Conservation (phyloP, 1,284 basidiomycete genomes). For the Heliocybe sulcata region DNA sequence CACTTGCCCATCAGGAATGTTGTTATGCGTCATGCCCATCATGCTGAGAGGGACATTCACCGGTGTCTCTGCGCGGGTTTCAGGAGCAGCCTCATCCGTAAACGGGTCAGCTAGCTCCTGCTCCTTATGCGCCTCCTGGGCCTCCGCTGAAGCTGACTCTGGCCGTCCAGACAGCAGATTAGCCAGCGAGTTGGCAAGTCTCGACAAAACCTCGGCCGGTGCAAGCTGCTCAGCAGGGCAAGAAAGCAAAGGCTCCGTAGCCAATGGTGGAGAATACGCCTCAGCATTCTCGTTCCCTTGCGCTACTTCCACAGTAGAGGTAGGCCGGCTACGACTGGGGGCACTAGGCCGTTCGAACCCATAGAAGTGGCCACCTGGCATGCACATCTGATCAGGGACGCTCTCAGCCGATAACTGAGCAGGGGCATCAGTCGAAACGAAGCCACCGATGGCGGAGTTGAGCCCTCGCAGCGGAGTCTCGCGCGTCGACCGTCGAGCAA, state of each 20-base stretch:
- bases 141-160: background rate
- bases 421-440: too few species aligned
- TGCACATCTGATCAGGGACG: too few species aligned
- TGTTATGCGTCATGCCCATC: conserved; percentile 57
- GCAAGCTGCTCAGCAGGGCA: background rate
- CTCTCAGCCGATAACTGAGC: too few species aligned
- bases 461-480: too few species aligned
- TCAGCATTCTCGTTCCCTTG: background rate
- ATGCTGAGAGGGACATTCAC: conserved; percentile 32
- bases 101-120: background rate
- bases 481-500: too few species aligned
- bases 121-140: background rate
- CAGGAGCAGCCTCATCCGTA: background rate
- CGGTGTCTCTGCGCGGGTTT: background rate
- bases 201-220: background rate
- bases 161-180: background rate
- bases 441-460: too few species aligned
- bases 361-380: too few species aligned
- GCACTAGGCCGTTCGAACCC: too few species aligned
- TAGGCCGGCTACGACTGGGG: background rate
- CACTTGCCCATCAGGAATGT: conserved; percentile 67
- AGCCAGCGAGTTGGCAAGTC: background rate
- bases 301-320: background rate
- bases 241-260: background rate
- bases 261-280: background rate